These are phyloP conservation scores for Colletotrichum sp. DNA, from an alignment of 2,329 filamentous ascomycete species.

Conservation along the genomic window DNA sequence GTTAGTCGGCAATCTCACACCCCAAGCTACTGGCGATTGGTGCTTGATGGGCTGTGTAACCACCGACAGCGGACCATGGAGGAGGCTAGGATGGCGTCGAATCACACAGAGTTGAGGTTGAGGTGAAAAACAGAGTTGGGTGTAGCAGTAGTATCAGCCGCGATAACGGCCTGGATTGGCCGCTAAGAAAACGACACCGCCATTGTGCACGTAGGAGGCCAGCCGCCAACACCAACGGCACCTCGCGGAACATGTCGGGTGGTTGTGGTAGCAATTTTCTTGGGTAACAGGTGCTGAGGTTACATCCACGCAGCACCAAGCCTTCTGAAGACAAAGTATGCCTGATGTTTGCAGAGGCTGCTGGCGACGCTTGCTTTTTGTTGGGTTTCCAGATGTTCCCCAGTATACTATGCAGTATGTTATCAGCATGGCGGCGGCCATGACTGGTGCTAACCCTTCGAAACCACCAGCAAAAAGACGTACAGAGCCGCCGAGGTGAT, in stretches of 20 bases:
- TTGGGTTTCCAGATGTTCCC: not conserved
- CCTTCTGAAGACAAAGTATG: constrained; percentile 8
- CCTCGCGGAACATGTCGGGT: not conserved
- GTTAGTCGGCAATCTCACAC: not conserved
- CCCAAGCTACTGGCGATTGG: not conserved
- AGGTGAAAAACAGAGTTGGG: not conserved
- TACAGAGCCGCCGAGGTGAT: not conserved
- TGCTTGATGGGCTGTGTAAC: not conserved
- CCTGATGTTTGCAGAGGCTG: not conserved
- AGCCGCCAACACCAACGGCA: not conserved
- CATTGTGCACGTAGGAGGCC: not conserved
- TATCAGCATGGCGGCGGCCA: not conserved
- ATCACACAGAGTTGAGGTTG: not conserved
- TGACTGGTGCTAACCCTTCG: not conserved
- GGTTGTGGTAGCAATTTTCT: not conserved
- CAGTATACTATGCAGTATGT: not conserved
- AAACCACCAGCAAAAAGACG: not conserved
- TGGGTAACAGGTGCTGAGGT: not conserved
- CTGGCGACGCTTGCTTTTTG: not conserved
- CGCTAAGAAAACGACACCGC: not conserved
- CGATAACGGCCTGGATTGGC: not conserved
- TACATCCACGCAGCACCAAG: constrained; percentile 1
- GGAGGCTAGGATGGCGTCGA: not conserved
- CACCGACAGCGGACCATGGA: not conserved
- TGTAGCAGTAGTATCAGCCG: not conserved